Base-by-base conservation (phyloP, 768 basidiomycete species). In the Lentinula sp. region DNA sequence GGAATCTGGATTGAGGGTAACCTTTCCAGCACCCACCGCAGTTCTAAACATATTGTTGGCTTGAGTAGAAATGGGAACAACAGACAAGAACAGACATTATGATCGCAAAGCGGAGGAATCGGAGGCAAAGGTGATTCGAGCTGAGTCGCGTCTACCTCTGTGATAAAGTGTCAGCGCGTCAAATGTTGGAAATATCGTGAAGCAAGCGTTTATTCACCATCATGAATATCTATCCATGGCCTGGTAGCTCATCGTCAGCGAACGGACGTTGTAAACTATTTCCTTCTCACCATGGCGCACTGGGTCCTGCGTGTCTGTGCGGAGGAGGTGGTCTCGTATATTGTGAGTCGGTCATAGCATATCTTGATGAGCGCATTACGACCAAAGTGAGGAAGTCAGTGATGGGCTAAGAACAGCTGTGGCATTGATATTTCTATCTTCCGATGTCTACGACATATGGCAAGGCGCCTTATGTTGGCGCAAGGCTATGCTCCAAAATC, bases 241-340 rank as follows among this genome's bases (percentile, higher is more conserved):
- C 63, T 61, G 40, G 0, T 16, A 1, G 1, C 57, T 31, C 42
- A 21, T 57, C 15, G 40, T 62, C 23, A 53, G 31, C 40, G 5
- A 23, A 15, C 23, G 23, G 9, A 42, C 23, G 13, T 9, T 18
- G 11, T 5, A 9, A 28, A 40, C 10, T n/a, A 42, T 13, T 32
- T 32, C 15, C n/a, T 48, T 21, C 21, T 48, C 15, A 58, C 63
- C 67, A 70, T 28, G 66, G 73, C 68, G 77, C 78, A 49, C 76
- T 76, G 31, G 79, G 79, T 1, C 76, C 69, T 13, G 73, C 78
- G 66, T 78, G 75, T 48, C 74, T 68, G 72, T 49, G 71, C 62
- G 50, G 71, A 68, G 59, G 57, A 46, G 57, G 57, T 34, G 40
- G 21, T 18, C 43, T 34, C n/a, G 31, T 28, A 35, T 49, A 48